Evolutionary conservation across 345 rosid genomes (phyloP).

Genomic region (Rhodamnia argentea): DNA sequence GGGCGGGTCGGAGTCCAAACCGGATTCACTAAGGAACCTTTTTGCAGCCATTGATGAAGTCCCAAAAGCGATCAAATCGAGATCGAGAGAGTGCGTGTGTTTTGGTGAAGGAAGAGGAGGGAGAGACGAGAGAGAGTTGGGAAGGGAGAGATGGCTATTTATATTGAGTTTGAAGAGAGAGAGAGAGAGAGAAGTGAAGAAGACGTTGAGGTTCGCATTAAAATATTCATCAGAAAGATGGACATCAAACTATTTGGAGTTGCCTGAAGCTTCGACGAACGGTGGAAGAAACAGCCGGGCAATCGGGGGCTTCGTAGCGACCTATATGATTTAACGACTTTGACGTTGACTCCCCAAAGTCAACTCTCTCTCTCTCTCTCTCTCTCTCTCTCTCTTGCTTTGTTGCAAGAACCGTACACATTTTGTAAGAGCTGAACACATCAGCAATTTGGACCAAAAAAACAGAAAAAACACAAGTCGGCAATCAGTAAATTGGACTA

Average conservation of each 20-base stretch:
- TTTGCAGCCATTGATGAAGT: constrained; percentile 48
- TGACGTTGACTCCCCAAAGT: constrained; percentile 30
- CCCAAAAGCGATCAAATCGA: neutral
- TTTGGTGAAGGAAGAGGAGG: neutral
- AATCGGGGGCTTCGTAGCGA: neutral
- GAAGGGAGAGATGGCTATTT: neutral
- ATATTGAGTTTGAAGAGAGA: neutral
- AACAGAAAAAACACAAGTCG: neutral
- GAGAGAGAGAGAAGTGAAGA: neutral
- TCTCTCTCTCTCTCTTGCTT: neutral
- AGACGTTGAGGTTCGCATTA: neutral
- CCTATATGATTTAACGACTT: constrained; percentile 16
- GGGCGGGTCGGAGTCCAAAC: constrained; percentile 27
- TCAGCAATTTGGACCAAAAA: too few species aligned
- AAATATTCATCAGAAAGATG: neutral
- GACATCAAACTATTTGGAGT: neutral
- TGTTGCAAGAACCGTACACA: neutral
- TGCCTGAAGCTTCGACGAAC: constrained; percentile 34
- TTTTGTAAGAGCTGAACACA: neutral
- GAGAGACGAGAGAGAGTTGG: neutral
- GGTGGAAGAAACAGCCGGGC: constrained; percentile 20
- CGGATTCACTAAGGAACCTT: constrained; percentile 31
- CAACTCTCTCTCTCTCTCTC: neutral
- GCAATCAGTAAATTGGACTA: neutral
- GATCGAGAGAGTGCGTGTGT: neutral